A percentile compares a stretch with the other conserved stretches of the same genome.
Evolutionary conservation across 441 rosid genomes (phyloP).

Genomic region (Dalechampia spathulata): DNA sequence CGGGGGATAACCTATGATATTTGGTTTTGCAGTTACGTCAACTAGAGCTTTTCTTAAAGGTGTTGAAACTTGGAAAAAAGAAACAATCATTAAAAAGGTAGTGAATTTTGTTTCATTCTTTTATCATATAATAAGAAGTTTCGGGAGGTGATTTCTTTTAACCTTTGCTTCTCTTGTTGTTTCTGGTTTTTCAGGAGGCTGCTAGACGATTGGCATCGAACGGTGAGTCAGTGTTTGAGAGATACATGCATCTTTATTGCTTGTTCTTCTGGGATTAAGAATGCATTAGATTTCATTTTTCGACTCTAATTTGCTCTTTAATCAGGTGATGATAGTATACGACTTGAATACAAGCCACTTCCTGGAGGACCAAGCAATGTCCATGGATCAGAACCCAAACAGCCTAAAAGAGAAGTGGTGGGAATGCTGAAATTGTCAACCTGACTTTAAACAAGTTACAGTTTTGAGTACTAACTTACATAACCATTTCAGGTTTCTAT

Average conservation of each 20-base stretch:
- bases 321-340: slow-evolving; percentile 22
- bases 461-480: slow-evolving; percentile 1
- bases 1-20: background rate
- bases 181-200: slow-evolving; percentile 33
- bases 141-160: background rate
- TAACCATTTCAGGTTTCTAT: slow-evolving; percentile 36
- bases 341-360: slow-evolving; percentile 24
- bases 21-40: slow-evolving; percentile 28
- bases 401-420: slow-evolving; percentile 28
- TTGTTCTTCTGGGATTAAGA: background rate
- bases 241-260: background rate
- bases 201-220: slow-evolving; percentile 23
- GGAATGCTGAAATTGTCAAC: background rate
- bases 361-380: slow-evolving; percentile 25
- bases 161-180: background rate
- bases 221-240: slow-evolving; percentile 16
- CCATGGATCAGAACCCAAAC: slow-evolving; percentile 15
- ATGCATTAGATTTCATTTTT: background rate
- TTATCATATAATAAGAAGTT: background rate
- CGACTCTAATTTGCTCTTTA: slow-evolving; percentile 2
- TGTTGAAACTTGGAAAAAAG: slow-evolving; percentile 51
- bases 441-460: background rate
- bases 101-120: background rate
- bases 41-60: slow-evolving; percentile 47
- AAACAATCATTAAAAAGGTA: slow-evolving; percentile 37